Percentiles rank a stretch among this genome's conserved stretches.
Evolutionary conservation across 1,284 basidiomycete species (phyloP).

Genomic region (Tilletia walkeri): DNA sequence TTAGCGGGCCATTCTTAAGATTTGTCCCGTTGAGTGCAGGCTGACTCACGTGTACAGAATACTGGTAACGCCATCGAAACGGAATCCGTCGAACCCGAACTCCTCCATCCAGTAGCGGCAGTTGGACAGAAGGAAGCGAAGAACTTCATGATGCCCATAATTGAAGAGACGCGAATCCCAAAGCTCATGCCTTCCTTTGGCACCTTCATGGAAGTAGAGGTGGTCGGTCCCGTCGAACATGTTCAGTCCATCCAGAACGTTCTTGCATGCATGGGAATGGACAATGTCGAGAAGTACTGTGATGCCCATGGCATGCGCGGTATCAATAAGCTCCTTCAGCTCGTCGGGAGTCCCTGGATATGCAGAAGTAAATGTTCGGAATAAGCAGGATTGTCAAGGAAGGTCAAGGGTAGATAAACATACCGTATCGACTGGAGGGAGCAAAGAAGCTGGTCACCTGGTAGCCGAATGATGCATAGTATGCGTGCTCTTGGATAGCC

Average conservation of each 20-base stretch:
- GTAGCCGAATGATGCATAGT: slow-evolving; percentile 99
- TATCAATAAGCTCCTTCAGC: slow-evolving; percentile 89
- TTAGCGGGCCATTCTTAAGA: not conserved
- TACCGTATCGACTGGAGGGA: slow-evolving; percentile 83
- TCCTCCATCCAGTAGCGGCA: slow-evolving; percentile 92
- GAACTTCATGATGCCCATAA: slow-evolving; percentile 88
- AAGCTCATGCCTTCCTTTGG: slow-evolving; percentile 84
- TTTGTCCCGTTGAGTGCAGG: not conserved
- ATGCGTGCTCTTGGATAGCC: slow-evolving; percentile 90
- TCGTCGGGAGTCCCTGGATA: slow-evolving; percentile 70
- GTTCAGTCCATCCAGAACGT: slow-evolving; percentile 91
- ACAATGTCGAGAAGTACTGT: slow-evolving; percentile 93
- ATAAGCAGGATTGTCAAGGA: slow-evolving; percentile 3
- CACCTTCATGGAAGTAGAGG: slow-evolving; percentile 91
- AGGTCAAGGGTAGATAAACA: slow-evolving; percentile 4
- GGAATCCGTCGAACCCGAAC: slow-evolving; percentile 92
- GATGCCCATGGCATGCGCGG: slow-evolving; percentile 86
- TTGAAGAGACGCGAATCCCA: slow-evolving; percentile 92
- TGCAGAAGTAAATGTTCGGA: not conserved
- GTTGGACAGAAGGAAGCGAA: slow-evolving; percentile 91
- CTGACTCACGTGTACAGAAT: slow-evolving; percentile 76
- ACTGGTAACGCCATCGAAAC: slow-evolving; percentile 96
- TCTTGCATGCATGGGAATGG: slow-evolving; percentile 97
- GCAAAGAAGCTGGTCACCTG: slow-evolving; percentile 98
- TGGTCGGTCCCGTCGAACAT: slow-evolving; percentile 94